Conservation (phyloP, 345 rosid species). For the Hypericum androsaemum region DNA sequence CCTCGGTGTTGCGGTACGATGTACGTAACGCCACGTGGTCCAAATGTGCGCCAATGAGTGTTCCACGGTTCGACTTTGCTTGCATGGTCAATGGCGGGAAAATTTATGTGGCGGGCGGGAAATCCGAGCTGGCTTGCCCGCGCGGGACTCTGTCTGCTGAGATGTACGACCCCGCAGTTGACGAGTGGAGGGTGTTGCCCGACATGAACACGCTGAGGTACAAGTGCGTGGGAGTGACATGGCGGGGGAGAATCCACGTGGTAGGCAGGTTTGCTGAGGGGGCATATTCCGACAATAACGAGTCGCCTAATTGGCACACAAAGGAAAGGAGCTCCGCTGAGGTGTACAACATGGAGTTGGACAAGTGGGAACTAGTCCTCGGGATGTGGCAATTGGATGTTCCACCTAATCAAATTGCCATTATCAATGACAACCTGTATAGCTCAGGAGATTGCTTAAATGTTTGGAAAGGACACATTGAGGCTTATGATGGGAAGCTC, state of each 20-base stretch:
- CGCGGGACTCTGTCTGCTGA: constrained; percentile 1
- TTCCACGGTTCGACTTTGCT: neutral
- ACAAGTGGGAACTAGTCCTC: neutral
- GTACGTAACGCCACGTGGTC: neutral
- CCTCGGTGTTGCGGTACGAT: constrained; percentile 2
- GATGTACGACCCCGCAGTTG: neutral
- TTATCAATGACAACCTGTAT: neutral
- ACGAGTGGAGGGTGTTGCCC: constrained; percentile 3
- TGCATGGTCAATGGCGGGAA: neutral
- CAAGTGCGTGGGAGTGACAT: constrained; percentile 4
- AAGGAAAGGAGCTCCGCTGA: constrained; percentile 5
- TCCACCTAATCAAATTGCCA: constrained; percentile 5
- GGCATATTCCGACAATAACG: neutral
- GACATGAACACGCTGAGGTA: constrained; percentile 5
- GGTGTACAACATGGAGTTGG: neutral
- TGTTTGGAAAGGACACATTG: constrained; percentile 6
- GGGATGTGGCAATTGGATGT: constrained; percentile 10
- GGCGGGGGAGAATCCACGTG: constrained; percentile 6
- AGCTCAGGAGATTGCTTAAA: constrained; percentile 5
- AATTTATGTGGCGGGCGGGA: constrained; percentile 8
- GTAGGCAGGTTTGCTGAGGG: constrained; percentile 4
- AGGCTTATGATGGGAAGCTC: constrained; percentile 2
- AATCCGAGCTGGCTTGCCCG: neutral
- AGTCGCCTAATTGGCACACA: neutral
- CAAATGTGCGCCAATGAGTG: neutral